Base-by-base conservation (phyloP, 768 basidiomycete species). In the Calocera cornea region DNA sequence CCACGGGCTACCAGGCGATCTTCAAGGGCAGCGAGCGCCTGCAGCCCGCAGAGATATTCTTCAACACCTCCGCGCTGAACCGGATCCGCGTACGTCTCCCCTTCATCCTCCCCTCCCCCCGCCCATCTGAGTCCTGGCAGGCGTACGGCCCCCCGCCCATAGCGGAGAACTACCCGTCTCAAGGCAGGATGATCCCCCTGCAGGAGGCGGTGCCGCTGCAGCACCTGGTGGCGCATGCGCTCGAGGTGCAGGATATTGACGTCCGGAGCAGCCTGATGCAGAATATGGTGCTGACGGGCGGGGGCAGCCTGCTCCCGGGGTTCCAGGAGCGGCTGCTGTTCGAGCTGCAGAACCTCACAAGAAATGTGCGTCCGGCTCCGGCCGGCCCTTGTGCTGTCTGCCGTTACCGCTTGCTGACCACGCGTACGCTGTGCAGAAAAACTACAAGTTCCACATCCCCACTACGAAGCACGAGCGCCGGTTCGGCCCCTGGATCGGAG, bases 251-350 rank as follows among this genome's bases (percentile, higher is more conserved):
- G 77, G 97, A 99, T 72, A 87, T 90, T 0, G 97, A 99, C 75
- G 79, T 97, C 67, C 89, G 95, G 33, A 89, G 91, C 68, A 87
- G 90, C 22, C 85, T 99, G 31, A 84, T 95, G 74, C 86, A 89
- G 69, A 97, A 98, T 73, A 87, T 99, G 65, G 95, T 99, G 63
- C 84, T 98, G 54, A 90, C 92, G n/a, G 97, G 97, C 8, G 95
- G 95, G 11, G 90, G 94, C 40, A 92, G 89, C 67, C 79, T 92
- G 49, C 87, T 95, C 68, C 78, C 87, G 36, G 97, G 97, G 22
- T 85, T 98, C 69, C 83, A 83, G 31, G 94, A 98, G 72, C 83
- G 97, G 19, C 80, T 98, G 50, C 81, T 85, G 68, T 80, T 80
- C 66, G 97, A 99, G 75, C 78, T 98, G 10, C 77, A 79, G 40